Percentiles rank a stretch among this genome's conserved stretches.
phyloP scores from a whole-genome alignment of 306 rosid species.

The Lathyrus sativus region DNA sequence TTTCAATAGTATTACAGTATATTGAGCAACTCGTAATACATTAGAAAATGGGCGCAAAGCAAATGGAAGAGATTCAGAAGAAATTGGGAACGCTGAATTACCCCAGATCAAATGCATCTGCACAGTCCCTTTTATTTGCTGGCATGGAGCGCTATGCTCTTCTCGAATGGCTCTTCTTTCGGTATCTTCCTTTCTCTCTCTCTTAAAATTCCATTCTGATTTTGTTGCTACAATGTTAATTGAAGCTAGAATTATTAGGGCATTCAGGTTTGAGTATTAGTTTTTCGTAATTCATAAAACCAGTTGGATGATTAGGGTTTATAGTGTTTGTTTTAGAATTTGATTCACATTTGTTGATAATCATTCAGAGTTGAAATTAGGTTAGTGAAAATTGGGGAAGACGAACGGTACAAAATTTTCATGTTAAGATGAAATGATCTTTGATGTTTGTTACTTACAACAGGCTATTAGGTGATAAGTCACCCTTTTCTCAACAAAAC shows the following conservation, averaged over 20 bases:
- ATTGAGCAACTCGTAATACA: neutral
- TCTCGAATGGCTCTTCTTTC: constrained; percentile 96
- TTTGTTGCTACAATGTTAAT: neutral
- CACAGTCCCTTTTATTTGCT: constrained; percentile 89
- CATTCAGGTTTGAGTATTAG: neutral
- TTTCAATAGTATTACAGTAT: too few relatives aligned
- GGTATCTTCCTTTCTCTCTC: constrained; percentile 40
- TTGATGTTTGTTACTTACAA: constrained; percentile 22
- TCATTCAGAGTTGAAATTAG: constrained; percentile 14
- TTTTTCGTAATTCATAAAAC: neutral
- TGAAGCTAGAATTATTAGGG: neutral
- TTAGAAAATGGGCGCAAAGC: constrained; percentile 76
- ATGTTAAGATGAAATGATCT: constrained; percentile 21
- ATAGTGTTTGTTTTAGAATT: neutral
- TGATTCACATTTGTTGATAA: neutral
- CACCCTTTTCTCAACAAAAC: constrained; percentile 87
- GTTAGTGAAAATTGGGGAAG: neutral
- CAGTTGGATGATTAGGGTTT: neutral
- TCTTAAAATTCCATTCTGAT: neutral
- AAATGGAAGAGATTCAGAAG: constrained; percentile 92
- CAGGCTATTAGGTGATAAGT: constrained; percentile 83
- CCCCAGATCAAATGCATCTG: constrained; percentile 88
- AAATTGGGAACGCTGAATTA: constrained; percentile 71
- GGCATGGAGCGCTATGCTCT: constrained; percentile 99
- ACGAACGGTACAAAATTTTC: neutral